phyloP scores from a whole-genome alignment of 768 basidiomycete genomes.

The Leccinellum rugosiceps region DNA sequence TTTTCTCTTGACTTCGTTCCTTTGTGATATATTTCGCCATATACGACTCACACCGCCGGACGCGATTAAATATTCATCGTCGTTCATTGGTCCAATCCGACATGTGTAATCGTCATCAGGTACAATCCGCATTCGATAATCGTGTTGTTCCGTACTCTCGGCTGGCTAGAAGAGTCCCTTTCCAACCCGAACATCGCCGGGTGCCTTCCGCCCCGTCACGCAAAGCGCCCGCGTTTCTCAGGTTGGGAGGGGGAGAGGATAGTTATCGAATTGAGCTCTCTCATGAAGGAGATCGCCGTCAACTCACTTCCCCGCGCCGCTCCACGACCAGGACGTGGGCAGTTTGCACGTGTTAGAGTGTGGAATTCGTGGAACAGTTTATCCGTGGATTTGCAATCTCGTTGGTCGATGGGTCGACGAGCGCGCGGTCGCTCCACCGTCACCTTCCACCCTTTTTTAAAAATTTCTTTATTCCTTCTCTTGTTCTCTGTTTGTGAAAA shows the following conservation, averaged over 20 bases:
- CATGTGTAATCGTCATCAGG: slow-evolving; percentile 1
- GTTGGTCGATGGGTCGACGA: background rate
- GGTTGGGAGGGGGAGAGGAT: background rate
- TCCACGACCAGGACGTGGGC: background rate
- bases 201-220: background rate
- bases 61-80: background rate
- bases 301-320: background rate
- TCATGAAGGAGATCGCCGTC: background rate
- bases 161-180: background rate
- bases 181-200: slow-evolving; percentile 5
- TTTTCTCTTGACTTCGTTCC: background rate
- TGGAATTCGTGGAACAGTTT: background rate
- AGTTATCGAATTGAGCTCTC: background rate
- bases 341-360: background rate
- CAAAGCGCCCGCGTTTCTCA: background rate
- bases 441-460: background rate
- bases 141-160: slow-evolving; percentile 9
- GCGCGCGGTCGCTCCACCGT: background rate
- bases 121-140: background rate
- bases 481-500: background rate
- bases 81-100: background rate
- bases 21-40: background rate
- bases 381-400: slow-evolving; percentile 1
- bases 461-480: background rate
- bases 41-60: slow-evolving; percentile 1